Evolutionary conservation across 1,284 basidiomycete species (phyloP).

Genomic region (Moesziomyces sp.): DNA sequence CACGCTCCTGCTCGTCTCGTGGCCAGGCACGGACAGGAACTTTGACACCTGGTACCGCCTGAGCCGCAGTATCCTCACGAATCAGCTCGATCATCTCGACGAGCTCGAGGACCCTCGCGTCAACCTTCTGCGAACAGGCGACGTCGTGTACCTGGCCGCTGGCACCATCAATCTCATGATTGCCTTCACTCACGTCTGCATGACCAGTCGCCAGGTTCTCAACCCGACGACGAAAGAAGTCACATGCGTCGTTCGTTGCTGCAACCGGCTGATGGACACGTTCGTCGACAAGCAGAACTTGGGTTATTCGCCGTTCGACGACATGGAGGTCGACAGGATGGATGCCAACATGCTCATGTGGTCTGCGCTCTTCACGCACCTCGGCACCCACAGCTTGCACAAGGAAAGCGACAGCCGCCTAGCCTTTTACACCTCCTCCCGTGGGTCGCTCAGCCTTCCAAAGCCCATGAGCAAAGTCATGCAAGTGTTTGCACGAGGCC

Average conservation of each 20-base stretch:
- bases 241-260: slow-evolving; percentile 3
- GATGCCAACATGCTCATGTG: slow-evolving; percentile 7
- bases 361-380: slow-evolving; percentile 4
- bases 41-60: slow-evolving; percentile 13
- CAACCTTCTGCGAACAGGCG: slow-evolving; percentile 29
- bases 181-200: slow-evolving; percentile 21
- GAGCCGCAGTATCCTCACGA: slow-evolving; percentile 2
- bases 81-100: slow-evolving; percentile 11
- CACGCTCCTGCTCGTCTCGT: slow-evolving; percentile 24
- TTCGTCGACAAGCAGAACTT: slow-evolving; percentile 15
- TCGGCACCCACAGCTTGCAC: background rate
- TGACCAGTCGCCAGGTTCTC: slow-evolving; percentile 28
- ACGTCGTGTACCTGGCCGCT: slow-evolving; percentile 23
- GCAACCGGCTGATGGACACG: slow-evolving; percentile 17
- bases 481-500: slow-evolving; percentile 4
- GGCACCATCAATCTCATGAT: slow-evolving; percentile 23
- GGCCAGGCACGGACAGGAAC: slow-evolving; percentile 26
- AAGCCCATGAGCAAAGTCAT: background rate
- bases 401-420: background rate
- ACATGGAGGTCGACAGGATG: slow-evolving; percentile 23
- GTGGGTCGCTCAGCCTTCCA: background rate
- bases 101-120: slow-evolving; percentile 17
- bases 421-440: background rate
- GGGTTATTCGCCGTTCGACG: slow-evolving; percentile 25
- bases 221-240: slow-evolving; percentile 19